A percentile compares a stretch with the other conserved stretches of the same genome.
Evolutionary conservation across 208 protist species (phyloP).

Genomic region (Trypanosoma melophagium): DNA sequence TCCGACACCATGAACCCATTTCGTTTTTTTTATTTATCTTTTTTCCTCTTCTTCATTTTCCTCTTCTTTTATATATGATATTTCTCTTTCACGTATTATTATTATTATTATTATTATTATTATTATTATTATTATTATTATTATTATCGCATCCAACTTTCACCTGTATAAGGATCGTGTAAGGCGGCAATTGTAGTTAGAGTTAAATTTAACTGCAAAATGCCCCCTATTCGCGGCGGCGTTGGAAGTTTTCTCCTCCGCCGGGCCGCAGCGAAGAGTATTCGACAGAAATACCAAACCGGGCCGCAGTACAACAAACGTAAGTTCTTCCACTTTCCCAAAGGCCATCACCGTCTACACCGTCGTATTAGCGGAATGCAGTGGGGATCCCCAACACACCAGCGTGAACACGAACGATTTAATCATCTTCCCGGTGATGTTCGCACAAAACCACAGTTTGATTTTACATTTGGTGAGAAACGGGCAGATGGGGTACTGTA

Average conservation of each 20-base stretch:
- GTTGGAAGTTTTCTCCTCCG: conserved; percentile 78
- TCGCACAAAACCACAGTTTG: conserved; percentile 49
- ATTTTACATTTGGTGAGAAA: conserved; percentile 63
- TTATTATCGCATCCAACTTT: no score
- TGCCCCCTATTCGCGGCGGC: conserved; percentile 71
- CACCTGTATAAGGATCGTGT: conserved; percentile 11
- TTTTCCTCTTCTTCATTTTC: no score
- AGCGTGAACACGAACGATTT: conserved; percentile 64
- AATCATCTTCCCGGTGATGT: conserved; percentile 65
- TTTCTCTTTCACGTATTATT: no score
- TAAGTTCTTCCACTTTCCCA: conserved; percentile 68
- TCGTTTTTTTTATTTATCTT: no score
- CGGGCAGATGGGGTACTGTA: conserved; percentile 73
- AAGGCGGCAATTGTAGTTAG: conserved; percentile 1
- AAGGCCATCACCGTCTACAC: conserved; percentile 70
- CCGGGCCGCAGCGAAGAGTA: conserved; percentile 58
- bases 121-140: no score
- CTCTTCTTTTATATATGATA: no score
- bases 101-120: no score
- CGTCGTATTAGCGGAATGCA: conserved; percentile 51
- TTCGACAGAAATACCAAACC: conserved; percentile 73
- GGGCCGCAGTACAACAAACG: conserved; percentile 80
- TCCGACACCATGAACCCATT: no score
- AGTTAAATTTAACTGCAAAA: conserved; percentile 5
- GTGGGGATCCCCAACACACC: conserved; percentile 56